Conservation (phyloP, 2,329 filamentous ascomycete species). For the Fusarium hostae region DNA sequence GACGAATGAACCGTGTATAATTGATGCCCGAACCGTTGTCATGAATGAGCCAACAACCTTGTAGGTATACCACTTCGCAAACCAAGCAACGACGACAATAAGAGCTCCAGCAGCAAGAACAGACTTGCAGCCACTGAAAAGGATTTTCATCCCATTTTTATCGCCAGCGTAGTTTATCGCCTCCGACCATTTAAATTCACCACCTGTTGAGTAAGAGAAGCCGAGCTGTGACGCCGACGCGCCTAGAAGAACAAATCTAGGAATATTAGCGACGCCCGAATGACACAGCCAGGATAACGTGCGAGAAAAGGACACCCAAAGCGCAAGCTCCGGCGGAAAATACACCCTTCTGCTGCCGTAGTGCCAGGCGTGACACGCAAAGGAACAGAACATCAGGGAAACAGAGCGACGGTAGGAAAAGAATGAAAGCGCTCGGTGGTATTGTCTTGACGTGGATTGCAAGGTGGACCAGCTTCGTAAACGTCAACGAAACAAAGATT, state of each 20-base stretch:
- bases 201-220: constrained; percentile 48
- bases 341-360: constrained; percentile 43
- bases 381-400: constrained; percentile 44
- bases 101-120: constrained; percentile 38
- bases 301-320: constrained; percentile 43
- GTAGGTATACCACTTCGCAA: constrained; percentile 40
- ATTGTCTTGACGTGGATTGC: constrained; percentile 43
- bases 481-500: constrained; percentile 43
- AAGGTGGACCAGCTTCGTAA: constrained; percentile 46
- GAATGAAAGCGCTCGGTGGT: constrained; percentile 35
- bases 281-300: background rate
- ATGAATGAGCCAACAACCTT: constrained; percentile 35
- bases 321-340: constrained; percentile 36
- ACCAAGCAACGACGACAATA: constrained; percentile 40
- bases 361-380: constrained; percentile 39
- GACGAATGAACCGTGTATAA: constrained; percentile 34
- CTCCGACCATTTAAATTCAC: constrained; percentile 48
- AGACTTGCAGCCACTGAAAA: constrained; percentile 45
- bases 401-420: constrained; percentile 47
- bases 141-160: constrained; percentile 46
- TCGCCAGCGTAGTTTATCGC: constrained; percentile 44
- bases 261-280: background rate
- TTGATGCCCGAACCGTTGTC: constrained; percentile 24
- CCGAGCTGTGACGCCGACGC: constrained; percentile 48
- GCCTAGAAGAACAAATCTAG: constrained; percentile 42